Evolutionary conservation across 2,329 filamentous ascomycete species (phyloP), one percentile per base, ranked within the genome.

Genomic region (Colletotrichum sp.): DNA sequence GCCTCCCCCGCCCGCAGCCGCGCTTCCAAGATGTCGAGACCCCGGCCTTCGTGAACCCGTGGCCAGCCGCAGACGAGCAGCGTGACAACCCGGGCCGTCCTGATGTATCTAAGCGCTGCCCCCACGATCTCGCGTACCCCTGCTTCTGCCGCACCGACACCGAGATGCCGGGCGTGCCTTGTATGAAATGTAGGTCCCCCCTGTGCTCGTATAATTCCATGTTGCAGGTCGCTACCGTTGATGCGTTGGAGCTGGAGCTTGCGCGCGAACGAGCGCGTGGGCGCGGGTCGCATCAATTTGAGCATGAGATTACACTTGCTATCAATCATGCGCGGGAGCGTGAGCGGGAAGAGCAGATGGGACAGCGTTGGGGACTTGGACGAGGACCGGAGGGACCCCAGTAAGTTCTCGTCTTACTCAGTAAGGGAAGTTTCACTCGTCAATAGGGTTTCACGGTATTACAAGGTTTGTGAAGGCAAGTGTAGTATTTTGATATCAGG

Each of bases 381-480:
- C 18, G 43, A 21, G n/a, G n/a, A 4, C 43, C 43, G 5, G 43
- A 52, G n/a, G n/a, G n/a, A 0, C 43, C 43, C 0, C n/a, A 52
- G n/a, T 52, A 52, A 24, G n/a, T 7, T 13, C 1, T 48, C 5
- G 9, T 2, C 0, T n/a, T 7, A 12, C 16, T 9, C 8, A 3
- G 4, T 48, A 3, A 43, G 2, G 7, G 5, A 52, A 21, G n/a
- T 21, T 4, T 7, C 43, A 52, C 10, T 52, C 10, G 0, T 21
- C 43, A 7, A 13, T 0, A 52, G 0, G 2, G 0, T 4, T 21
- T 12, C n/a, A 21, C 18, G 18, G 10, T 12, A 0, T 12, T 7
- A 4, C 9, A 13, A 1, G 3, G 10, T 7, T 43, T 38, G 43
- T 52, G n/a, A 52, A 52, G n/a, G 43, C 3, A 24, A 52, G n/a